Conservation (phyloP, 106 monocot species). For the Platanthera guangdongensis region DNA sequence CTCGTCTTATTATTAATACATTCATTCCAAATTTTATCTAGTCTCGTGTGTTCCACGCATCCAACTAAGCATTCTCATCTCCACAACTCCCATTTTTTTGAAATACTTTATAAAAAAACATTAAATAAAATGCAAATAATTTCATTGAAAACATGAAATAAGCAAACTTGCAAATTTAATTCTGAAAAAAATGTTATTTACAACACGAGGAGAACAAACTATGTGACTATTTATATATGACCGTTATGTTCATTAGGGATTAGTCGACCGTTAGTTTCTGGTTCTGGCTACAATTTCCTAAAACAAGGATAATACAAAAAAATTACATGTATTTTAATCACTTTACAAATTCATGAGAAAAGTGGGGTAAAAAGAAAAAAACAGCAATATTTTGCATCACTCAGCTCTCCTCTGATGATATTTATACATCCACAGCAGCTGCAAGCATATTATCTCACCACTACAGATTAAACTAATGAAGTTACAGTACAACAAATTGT, state of each 20-base stretch:
- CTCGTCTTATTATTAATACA: too few species aligned
- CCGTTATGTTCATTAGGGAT: neutral
- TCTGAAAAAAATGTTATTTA: neutral
- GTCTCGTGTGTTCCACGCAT: too few species aligned
- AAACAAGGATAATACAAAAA: neutral
- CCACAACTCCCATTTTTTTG: too few species aligned
- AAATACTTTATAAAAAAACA: too few species aligned
- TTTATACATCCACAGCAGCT: neutral
- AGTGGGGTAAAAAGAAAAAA: neutral
- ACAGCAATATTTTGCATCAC: neutral
- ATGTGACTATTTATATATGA: neutral
- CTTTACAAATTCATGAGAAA: neutral
- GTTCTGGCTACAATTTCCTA: neutral
- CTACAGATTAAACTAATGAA: neutral
- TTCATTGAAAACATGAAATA: too few species aligned
- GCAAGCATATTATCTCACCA: neutral
- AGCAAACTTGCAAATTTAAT: neutral
- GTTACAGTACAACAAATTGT: constrained; percentile 6
- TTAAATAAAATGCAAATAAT: too few species aligned
- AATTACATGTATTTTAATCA: neutral
- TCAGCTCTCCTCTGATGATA: neutral
- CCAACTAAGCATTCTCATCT: too few species aligned
- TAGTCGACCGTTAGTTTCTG: neutral
- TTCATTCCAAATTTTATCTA: too few species aligned
- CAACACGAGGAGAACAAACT: neutral